Conservation (phyloP, 345 rosid genomes). For the Ailanthus altissimus region DNA sequence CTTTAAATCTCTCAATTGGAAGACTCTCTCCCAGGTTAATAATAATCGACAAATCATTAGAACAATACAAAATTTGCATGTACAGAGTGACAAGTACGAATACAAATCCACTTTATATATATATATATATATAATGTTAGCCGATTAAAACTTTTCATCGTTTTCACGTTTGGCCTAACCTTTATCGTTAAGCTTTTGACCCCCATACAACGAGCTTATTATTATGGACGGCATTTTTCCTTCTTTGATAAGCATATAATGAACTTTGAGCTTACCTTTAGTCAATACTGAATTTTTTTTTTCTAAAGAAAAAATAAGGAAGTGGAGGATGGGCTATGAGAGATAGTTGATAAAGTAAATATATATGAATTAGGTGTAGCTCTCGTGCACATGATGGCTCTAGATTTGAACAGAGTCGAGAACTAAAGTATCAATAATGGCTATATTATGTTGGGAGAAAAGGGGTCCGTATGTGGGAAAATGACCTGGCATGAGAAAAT, state of each 20-base stretch:
- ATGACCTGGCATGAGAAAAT: constrained; percentile 18
- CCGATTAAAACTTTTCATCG: background rate
- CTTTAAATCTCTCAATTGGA: background rate
- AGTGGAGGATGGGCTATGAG: background rate
- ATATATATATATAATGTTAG: background rate
- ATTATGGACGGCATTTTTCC: background rate
- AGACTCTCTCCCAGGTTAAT: background rate
- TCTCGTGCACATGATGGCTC: constrained; percentile 9
- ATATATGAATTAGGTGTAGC: background rate
- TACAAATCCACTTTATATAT: background rate
- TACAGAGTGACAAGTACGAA: background rate
- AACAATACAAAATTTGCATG: background rate
- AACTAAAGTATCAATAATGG: constrained; percentile 11
- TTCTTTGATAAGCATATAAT: background rate
- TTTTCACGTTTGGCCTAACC: background rate
- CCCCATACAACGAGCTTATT: background rate
- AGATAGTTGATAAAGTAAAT: background rate
- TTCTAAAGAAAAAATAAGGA: background rate
- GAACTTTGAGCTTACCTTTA: background rate
- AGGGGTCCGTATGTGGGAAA: background rate
- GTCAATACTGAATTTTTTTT: background rate
- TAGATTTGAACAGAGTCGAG: constrained; percentile 2
- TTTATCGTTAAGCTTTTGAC: background rate
- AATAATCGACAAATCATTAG: constrained; percentile 26
- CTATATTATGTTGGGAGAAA: constrained; percentile 30